phyloP scores from a whole-genome alignment of 192 early-diverging fungal genomes.

The Mortierella alpina region DNA sequence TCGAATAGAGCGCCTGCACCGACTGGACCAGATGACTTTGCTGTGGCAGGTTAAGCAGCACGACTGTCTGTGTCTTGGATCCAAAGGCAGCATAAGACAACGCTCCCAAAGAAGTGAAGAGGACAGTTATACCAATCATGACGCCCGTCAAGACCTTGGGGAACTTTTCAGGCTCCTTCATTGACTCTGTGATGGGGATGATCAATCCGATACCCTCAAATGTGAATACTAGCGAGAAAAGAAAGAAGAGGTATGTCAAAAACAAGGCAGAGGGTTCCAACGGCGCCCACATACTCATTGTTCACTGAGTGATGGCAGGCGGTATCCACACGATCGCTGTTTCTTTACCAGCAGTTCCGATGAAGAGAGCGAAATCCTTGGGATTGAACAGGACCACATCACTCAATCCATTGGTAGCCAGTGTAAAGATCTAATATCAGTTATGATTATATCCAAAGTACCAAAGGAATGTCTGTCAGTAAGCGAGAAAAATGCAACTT shows the following conservation, averaged over 20 bases:
- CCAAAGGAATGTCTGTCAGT: constrained; percentile 50
- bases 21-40: constrained; percentile 69
- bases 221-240: constrained; percentile 31
- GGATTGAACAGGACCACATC: constrained; percentile 83
- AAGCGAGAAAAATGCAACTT: not conserved
- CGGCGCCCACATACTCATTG: too few species aligned
- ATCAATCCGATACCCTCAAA: constrained; percentile 58
- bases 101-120: constrained; percentile 86
- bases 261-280: not conserved
- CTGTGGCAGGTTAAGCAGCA: constrained; percentile 88
- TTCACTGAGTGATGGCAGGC: constrained; percentile 56
- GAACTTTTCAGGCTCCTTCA: constrained; percentile 94
- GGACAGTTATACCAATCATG: constrained; percentile 80
- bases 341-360: constrained; percentile 96
- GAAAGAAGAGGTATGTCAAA: not conserved
- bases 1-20: constrained; percentile 87
- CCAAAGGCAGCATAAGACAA: constrained; percentile 91
- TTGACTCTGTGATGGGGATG: constrained; percentile 85
- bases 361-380: constrained; percentile 85
- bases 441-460: constrained; percentile 51
- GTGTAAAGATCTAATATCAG: constrained; percentile 59
- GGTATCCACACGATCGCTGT: constrained; percentile 69
- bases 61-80: constrained; percentile 83
- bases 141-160: constrained; percentile 81
- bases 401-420: constrained; percentile 74